These are phyloP conservation scores for Mollisiaceae sp. DNA, from an alignment of 2,329 filamentous ascomycete genomes.

Conservation along the genomic window DNA sequence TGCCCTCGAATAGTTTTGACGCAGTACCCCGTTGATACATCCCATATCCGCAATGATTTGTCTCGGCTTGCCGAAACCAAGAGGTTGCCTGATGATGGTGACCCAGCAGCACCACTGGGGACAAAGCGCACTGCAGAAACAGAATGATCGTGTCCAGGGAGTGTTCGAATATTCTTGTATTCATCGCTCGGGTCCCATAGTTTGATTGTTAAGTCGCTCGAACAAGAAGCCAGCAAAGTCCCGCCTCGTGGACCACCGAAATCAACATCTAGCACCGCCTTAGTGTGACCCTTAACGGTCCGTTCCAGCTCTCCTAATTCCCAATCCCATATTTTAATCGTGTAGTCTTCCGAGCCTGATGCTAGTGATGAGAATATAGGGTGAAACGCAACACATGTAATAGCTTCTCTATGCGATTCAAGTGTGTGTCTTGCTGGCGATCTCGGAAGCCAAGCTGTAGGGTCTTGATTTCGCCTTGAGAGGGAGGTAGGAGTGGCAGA, in stretches of 20 bases:
- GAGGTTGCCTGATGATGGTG: constrained; percentile 80
- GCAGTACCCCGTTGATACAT: constrained; percentile 90
- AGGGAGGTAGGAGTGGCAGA: constrained; percentile 78
- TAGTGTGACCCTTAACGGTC: constrained; percentile 91
- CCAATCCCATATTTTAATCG: constrained; percentile 98
- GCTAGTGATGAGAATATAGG: constrained; percentile 89
- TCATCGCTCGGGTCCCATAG: constrained; percentile 91
- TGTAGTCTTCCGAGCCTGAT: constrained; percentile 88
- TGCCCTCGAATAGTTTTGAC: constrained; percentile 89
- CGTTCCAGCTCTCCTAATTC: constrained; percentile 88
- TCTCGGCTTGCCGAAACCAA: constrained; percentile 87
- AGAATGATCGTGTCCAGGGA: constrained; percentile 91
- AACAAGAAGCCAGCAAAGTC: constrained; percentile 71
- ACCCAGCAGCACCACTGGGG: constrained; percentile 78
- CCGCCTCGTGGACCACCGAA: constrained; percentile 85
- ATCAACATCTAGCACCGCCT: constrained; percentile 85
- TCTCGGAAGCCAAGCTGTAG: constrained; percentile 83
- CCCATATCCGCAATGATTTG: constrained; percentile 86
- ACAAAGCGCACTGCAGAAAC: constrained; percentile 90
- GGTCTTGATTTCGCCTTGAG: constrained; percentile 81
- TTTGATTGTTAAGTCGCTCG: constrained; percentile 90
- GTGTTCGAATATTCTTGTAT: constrained; percentile 92
- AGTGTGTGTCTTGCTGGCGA: constrained; percentile 81
- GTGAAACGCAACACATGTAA: constrained; percentile 91
- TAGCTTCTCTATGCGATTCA: constrained; percentile 78